These are phyloP conservation scores for Fusarium sp. DNA, from an alignment of 2,329 filamentous ascomycete genomes.

Conservation along the genomic window DNA sequence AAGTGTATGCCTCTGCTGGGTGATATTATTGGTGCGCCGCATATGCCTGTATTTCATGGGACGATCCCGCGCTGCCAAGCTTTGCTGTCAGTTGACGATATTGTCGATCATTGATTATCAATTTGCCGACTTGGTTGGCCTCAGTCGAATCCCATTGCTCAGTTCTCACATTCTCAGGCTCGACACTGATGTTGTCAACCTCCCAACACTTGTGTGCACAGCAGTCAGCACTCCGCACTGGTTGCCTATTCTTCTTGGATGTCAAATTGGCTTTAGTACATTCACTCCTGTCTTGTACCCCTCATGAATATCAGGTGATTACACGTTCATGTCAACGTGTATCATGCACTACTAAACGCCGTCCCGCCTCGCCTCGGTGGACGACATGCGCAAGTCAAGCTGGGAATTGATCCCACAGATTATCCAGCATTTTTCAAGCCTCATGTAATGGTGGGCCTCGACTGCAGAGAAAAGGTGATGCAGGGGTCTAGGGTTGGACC, in stretches of 20 bases:
- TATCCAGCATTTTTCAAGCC: neutral
- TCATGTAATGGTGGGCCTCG: neutral
- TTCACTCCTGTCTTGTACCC: neutral
- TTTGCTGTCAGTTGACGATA: neutral
- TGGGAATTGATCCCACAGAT: neutral
- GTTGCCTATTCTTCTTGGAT: no score
- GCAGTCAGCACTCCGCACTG: neutral
- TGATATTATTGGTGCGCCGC: neutral
- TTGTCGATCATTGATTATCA: conserved; percentile 1
- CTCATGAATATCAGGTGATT: neutral
- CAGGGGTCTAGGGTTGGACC: neutral
- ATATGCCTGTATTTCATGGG: neutral
- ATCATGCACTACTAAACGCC: neutral
- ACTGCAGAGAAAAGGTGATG: neutral
- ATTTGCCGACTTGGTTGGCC: neutral
- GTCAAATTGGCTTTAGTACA: neutral
- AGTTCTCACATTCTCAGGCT: neutral
- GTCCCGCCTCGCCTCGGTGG: neutral
- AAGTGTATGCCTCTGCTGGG: neutral
- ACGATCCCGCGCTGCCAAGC: neutral
- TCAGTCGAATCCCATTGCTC: neutral
- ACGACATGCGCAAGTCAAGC: neutral
- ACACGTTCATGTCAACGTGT: neutral
- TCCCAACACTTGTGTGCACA: neutral
- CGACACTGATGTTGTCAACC: neutral